Conservation (phyloP, 306 rosid genomes). For the Pachyrhizus erosus region DNA sequence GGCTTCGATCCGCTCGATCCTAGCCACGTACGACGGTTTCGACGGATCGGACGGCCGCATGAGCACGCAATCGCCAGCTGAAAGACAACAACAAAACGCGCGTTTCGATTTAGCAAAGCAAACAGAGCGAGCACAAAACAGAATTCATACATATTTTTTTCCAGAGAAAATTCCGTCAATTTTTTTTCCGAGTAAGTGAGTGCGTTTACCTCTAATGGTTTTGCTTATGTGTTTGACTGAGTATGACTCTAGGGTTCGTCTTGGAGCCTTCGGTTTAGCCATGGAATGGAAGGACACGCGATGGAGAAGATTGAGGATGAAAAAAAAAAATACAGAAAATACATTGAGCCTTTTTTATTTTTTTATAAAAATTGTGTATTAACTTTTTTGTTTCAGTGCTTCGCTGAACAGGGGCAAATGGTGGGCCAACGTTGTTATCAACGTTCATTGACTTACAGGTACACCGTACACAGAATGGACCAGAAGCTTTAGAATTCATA, state of each 20-base stretch:
- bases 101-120: not conserved
- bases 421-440: not conserved
- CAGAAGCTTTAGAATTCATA: not conserved
- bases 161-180: not conserved
- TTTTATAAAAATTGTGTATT: not conserved
- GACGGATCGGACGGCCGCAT: slow-evolving; percentile 86
- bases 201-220: slow-evolving; percentile 64
- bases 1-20: slow-evolving; percentile 94
- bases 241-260: slow-evolving; percentile 94
- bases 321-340: slow-evolving; percentile 39
- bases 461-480: not conserved
- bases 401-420: slow-evolving; percentile 3
- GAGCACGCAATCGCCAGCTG: slow-evolving; percentile 94
- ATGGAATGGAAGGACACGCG: slow-evolving; percentile 40
- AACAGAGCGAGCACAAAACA: not conserved
- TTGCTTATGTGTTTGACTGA: slow-evolving; percentile 88
- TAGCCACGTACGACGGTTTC: slow-evolving; percentile 93
- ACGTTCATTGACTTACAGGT: not conserved
- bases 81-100: slow-evolving; percentile 6
- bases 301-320: slow-evolving; percentile 27
- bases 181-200: not conserved
- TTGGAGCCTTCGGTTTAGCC: slow-evolving; percentile 90
- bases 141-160: not conserved
- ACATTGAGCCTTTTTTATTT: not conserved
- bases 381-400: slow-evolving; percentile 16